Evolutionary conservation across 1,139 yeast genomes (phyloP), one percentile per base, ranked within the genome.

Genomic region (Chernovozyma sophiae-reginae): DNA sequence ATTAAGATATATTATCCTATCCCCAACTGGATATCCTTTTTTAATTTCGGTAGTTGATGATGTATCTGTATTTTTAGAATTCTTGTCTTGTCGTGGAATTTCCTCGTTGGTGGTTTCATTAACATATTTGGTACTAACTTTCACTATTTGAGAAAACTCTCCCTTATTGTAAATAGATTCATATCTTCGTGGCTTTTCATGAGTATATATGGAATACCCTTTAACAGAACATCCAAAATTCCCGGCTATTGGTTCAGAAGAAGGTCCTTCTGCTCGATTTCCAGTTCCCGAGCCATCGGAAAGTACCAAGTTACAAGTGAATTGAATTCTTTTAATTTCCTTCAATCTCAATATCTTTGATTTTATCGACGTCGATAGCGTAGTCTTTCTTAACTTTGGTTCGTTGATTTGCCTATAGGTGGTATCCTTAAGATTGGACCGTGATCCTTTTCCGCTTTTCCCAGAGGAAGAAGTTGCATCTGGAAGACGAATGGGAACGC

Each of bases 201-300:
- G 77, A 13, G 72, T 64, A 45, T 72, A 75, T n/a, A 85, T 65
- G 0, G 83, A 62, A 49, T 80, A 85, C 0, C 95, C 97, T 47
- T 75, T 77, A 1, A 89, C 67, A 0, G 87, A 82, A 35, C 92
- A 74, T 0, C 72, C 69, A 13, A 87, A 45, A 1, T 64, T 60
- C 2, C 79, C 77, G 4, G 36, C 37, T 16, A 35, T 16, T 11
- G 27, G 24, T 6, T 26, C 11, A 7, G 15, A 8, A 26, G 29
- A 26, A 20, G 6, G 6, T 7, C 8, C 6, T 20, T 20, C 23
- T 7, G 23, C 10, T 20, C 23, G 6, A 10, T 6, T 7, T 7
- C 29, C 12, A 7, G 56, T 38, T 0, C 47, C 53, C 1, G 53
- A 45, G 6, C 68, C 68, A 46, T 70, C 74, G 42, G 74, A 65